These are phyloP conservation scores for Neophaeococcomyces aloes DNA, from an alignment of 2,329 filamentous ascomycete genomes.

Conservation along the genomic window DNA sequence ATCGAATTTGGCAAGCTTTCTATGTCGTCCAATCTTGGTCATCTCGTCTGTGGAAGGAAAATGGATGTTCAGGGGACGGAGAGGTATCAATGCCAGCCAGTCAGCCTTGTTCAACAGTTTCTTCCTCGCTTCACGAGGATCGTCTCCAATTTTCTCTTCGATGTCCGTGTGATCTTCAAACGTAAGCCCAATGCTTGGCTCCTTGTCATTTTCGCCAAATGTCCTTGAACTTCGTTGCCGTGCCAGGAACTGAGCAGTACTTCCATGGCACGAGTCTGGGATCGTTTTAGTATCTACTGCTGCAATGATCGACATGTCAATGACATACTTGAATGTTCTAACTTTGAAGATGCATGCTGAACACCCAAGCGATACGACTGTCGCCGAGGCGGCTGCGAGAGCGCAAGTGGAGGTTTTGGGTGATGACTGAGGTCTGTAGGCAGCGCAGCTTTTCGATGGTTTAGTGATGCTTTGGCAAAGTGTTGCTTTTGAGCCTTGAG, in stretches of 20 bases:
- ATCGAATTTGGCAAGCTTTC: neutral
- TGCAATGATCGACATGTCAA: neutral
- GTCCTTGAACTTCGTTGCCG: neutral
- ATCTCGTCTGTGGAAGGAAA: constrained; percentile 1
- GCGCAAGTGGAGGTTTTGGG: neutral
- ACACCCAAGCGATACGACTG: too few relatives aligned
- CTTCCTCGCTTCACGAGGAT: neutral
- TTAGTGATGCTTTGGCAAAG: constrained; percentile 24
- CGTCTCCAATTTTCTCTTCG: neutral
- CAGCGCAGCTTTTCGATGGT: neutral
- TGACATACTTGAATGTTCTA: neutral
- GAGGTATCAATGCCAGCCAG: constrained; percentile 1
- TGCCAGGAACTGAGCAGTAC: neutral
- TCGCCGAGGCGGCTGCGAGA: neutral
- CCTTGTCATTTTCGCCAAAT: neutral
- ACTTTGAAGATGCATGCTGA: neutral
- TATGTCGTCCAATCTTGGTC: constrained; percentile 5
- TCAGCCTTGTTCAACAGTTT: neutral
- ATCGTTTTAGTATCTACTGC: neutral
- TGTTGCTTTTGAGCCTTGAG: constrained; percentile 26
- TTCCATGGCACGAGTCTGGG: neutral
- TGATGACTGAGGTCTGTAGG: neutral
- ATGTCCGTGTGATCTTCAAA: neutral
- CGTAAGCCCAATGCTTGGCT: neutral
- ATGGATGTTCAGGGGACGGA: neutral